phyloP scores from a whole-genome alignment of 208 protist species.

The Angomonas deanei region DNA sequence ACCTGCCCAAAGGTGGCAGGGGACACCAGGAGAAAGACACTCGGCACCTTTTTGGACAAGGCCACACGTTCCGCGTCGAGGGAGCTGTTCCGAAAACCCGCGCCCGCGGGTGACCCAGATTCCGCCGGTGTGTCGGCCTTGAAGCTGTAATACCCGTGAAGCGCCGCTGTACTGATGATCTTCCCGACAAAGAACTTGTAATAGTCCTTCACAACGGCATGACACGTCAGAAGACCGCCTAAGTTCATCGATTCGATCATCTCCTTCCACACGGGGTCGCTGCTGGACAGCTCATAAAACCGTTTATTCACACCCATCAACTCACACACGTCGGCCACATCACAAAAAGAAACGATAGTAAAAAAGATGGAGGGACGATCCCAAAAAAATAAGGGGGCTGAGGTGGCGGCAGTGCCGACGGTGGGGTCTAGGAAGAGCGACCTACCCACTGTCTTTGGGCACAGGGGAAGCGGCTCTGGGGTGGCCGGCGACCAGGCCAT shows the following conservation, averaged over 20 bases:
- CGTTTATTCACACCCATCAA: conserved; percentile 30
- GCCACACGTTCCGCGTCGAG: too few species aligned
- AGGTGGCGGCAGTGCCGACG: neutral
- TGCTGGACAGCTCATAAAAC: conserved; percentile 26
- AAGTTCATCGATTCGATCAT: conserved; percentile 42
- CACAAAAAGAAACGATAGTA: conserved; percentile 35
- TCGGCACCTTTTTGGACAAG: too few species aligned
- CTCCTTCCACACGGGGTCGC: conserved; percentile 44
- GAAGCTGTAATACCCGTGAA: conserved; percentile 72
- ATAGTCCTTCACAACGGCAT: conserved; percentile 19
- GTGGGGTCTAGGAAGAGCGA: conserved; percentile 6
- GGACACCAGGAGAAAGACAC: conserved; percentile 40
- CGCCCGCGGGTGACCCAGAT: too few species aligned
- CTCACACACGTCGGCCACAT: conserved; percentile 27
- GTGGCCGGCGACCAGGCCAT: conserved; percentile 24
- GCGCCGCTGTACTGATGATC: conserved; percentile 53
- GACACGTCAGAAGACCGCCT: conserved; percentile 26
- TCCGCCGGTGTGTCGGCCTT: neutral
- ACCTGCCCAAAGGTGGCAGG: conserved; percentile 51
- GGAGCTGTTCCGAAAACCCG: too few species aligned
- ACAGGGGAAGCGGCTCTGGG: conserved; percentile 15
- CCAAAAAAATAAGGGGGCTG: neutral
- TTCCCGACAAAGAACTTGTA: conserved; percentile 67
- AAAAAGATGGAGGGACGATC: conserved; percentile 5
- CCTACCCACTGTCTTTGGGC: neutral